Base-by-base conservation (phyloP, 257 asterid genomes). In the Forsythia viridissima region DNA sequence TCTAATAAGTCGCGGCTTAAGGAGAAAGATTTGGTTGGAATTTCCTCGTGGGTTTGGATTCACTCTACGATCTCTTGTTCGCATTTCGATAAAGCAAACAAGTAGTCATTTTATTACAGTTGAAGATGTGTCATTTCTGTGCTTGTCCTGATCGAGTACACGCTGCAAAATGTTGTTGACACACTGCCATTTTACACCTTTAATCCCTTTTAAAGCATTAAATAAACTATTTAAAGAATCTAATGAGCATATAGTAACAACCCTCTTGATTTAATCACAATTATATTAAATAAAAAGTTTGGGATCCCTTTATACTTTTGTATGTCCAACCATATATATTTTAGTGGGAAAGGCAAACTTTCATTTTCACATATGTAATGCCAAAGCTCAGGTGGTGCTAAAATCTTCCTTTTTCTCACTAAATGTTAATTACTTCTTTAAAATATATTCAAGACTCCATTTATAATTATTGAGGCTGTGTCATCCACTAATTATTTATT, bases 401-500 rank as follows among this genome's bases (percentile, higher is more conserved):
- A 63, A 63, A 10, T 21, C 70, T 24, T 63, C 70, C 40, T 24
- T 63, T 63, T 63, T 11, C 15, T 61, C 70, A 63, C 5, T 63
- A 10, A 63, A 57, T 21, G 67, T 57, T 63, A 61, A 9, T 11
- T 10, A 24, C 7, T 63, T 63, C 70, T 61, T 63, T 24, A 63
- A 63, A 57, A 57, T 57, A 42, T 70, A 37, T 59, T 36, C 46
- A 70, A 38, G 55, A 52, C 75, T 73, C 81, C 68, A 77, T 76
- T 77, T 80, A 21, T 77, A 55, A 77, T 80, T 52, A 80, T 69
- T 76, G 78, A 11, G 81, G 79, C 30, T 75, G 77, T 73, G 84
- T 72, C 85, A 81, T 72, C 83, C 86, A 85, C 79, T 73, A 74
- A 15, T 55, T 55, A 55, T 30, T 30, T 30, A 67, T 72, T 81